Evolutionary conservation across 108 stramenopile species (phyloP), one percentile per base, ranked within the genome.

Genomic region (Aurantiochytrium sp.): DNA sequence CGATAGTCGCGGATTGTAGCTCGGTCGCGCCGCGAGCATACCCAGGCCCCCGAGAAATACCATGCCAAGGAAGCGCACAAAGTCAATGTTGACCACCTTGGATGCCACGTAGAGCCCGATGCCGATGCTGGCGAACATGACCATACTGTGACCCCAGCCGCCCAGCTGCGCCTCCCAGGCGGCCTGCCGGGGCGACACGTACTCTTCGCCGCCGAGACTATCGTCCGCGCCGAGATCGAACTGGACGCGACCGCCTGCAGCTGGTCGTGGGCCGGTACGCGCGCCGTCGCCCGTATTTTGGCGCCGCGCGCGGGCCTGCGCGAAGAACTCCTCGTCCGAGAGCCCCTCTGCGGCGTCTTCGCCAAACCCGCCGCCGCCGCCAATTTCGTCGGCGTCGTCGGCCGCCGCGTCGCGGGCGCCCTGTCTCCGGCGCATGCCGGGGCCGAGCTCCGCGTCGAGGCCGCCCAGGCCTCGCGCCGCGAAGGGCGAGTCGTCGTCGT

Each of bases 41-140:
- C 69, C 69, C 19, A 81, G 69, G 15, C 69, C 69, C 4, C 37
- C 69, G 6, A 81, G 69, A 15, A 81, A 45, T 39, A 81, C 69
- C 69, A 81, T 81, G 4, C 69, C 69, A 10, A 81, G 69, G 41
- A 39, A 81, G 34, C 69, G 24, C 42, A 45, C 69, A 81, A 81
- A 81, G 69, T 81, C 69, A 4, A 81, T 30, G 24, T 45, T 39
- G 17, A 81, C 21, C 4, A 81, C 10, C 69, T 45, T 81, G 37
- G 69, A 81, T 4, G 69, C 37, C 4, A 45, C 42, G 42, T 81
- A 81, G 4, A 81, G 42, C 69, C 69, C 69, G 42, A 81, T 45
- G 41, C 69, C 69, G 22, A 81, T 81, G 42, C 69, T 81, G 10
- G 69, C 8, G 36, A 81, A 81, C 69, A 81, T 81, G 41, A 81